Evolutionary conservation across 2,329 filamentous ascomycete species (phyloP).

Genomic region (Claviceps quebecensis): DNA sequence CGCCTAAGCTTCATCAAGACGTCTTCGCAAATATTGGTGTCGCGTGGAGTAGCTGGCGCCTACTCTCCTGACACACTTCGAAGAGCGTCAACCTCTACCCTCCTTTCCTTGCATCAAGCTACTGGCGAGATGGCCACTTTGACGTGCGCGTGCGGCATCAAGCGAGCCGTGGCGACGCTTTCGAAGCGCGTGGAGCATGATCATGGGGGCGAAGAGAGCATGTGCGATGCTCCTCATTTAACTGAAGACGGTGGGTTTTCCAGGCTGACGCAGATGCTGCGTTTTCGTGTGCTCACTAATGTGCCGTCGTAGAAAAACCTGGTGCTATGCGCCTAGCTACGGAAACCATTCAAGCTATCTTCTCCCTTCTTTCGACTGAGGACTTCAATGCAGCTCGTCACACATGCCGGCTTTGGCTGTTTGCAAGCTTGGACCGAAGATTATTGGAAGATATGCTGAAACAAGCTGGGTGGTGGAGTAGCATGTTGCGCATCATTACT

Average conservation of each 20-base stretch:
- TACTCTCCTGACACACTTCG: conserved; percentile 7
- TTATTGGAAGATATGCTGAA: conserved; percentile 40
- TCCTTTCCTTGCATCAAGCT: neutral
- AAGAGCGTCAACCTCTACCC: conserved; percentile 4
- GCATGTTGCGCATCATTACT: conserved; percentile 15
- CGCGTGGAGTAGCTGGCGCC: conserved; percentile 12
- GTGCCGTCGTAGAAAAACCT: conserved; percentile 5
- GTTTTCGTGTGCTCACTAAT: neutral
- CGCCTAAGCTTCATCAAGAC: conserved; percentile 8
- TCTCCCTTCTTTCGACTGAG: conserved; percentile 16
- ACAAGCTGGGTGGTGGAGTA: conserved; percentile 39
- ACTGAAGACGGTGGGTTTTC: neutral
- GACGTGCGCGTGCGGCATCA: conserved; percentile 8
- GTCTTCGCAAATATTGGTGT: conserved; percentile 17
- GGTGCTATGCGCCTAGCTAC: conserved; percentile 16
- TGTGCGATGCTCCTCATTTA: neutral
- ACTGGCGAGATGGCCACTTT: conserved; percentile 8
- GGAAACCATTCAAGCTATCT: conserved; percentile 25
- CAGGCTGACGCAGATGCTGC: neutral
- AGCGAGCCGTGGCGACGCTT: conserved; percentile 6
- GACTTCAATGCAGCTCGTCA: conserved; percentile 47
- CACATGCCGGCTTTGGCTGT: conserved; percentile 46
- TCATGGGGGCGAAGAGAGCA: conserved; percentile 5
- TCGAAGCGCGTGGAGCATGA: conserved; percentile 7
- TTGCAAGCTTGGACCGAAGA: conserved; percentile 35